Evolutionary conservation across 805 yeast genomes (phyloP), one percentile per base, ranked within the genome.

Genomic region (Candida easanensis): DNA sequence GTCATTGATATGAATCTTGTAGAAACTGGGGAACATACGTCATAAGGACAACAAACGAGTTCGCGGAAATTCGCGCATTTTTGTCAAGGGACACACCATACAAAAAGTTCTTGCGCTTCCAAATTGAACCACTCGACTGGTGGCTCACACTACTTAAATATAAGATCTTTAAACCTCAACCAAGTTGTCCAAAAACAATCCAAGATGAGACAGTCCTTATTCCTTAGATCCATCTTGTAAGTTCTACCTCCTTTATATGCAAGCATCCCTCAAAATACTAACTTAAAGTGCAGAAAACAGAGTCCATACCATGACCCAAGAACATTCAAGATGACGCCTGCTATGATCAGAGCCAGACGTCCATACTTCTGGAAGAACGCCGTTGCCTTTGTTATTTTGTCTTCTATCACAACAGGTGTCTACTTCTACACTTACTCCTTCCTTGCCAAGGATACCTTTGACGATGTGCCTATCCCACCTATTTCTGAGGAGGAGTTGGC

Each of bases 381-480:
- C 59, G 68, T 78, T 16, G 77, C 81, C 0, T 77, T 90, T 39
- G 70, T 70, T 15, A 64, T 76, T 0, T 68, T 88, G 17, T 65
- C 80, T 4, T 75, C 83, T n/a, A 66, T 88, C 40, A 82, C 93
- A 5, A 69, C 76, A 10, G 80, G 86, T 34, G 83, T 88, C 21
- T 90, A 73, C 57, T 34, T 64, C 54, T 70, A 80, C 66, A 83
- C 95, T 0, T 82, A 79, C 73, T 68, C 76, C 51, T 74, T 78
- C 57, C 69, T 86, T 54, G 79, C 78, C 51, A 72, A 72, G 57
- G 97, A 89, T 60, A 96, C 91, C 51, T 88, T 91, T 62, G 79
- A 74, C 36, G 97, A 90, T 61, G 88, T 91, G 53, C 97, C 97
- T 32, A 81, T 91, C 52, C 99, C 99, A 37, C 97, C 98, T 16